Conservation (phyloP, 345 rosid species). For the Viola odorata region DNA sequence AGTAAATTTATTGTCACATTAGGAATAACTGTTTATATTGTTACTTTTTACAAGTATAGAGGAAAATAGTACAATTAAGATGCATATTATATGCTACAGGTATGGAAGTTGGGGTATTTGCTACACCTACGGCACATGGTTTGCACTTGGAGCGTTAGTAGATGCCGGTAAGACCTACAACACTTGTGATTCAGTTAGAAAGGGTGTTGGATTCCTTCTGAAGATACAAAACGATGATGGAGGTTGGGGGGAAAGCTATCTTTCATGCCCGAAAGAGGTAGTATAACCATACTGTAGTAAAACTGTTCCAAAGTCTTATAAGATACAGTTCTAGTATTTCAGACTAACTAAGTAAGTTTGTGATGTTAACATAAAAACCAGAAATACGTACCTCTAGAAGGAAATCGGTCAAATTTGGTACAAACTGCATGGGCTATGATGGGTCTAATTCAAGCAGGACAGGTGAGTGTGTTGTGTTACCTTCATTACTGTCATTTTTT, state of each 20-base stretch:
- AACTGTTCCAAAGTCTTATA: too few relatives aligned
- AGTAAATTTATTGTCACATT: not conserved
- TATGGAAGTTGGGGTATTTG: constrained; percentile 57
- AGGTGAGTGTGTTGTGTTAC: not conserved
- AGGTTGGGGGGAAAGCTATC: constrained; percentile 58
- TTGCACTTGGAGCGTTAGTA: constrained; percentile 39
- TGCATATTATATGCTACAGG: constrained; percentile 14
- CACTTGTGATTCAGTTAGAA: constrained; percentile 29
- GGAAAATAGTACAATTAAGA: not conserved
- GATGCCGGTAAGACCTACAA: constrained; percentile 39
- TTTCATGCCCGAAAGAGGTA: constrained; percentile 47
- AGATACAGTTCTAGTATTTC: too few relatives aligned
- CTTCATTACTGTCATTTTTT: too few relatives aligned
- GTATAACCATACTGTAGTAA: not conserved
- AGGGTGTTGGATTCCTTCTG: constrained; percentile 40
- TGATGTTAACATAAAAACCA: not conserved
- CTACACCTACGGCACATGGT: constrained; percentile 38
- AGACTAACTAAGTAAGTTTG: not conserved
- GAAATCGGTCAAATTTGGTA: constrained; percentile 13
- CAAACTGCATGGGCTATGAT: constrained; percentile 12
- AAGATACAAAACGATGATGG: constrained; percentile 32
- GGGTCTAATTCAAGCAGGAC: constrained; percentile 8
- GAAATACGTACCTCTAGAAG: constrained; percentile 8
- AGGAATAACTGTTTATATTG: not conserved
- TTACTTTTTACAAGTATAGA: too few relatives aligned